Conservation (phyloP, 2,329 filamentous ascomycete genomes). For the Corinectria fuckeliana region DNA sequence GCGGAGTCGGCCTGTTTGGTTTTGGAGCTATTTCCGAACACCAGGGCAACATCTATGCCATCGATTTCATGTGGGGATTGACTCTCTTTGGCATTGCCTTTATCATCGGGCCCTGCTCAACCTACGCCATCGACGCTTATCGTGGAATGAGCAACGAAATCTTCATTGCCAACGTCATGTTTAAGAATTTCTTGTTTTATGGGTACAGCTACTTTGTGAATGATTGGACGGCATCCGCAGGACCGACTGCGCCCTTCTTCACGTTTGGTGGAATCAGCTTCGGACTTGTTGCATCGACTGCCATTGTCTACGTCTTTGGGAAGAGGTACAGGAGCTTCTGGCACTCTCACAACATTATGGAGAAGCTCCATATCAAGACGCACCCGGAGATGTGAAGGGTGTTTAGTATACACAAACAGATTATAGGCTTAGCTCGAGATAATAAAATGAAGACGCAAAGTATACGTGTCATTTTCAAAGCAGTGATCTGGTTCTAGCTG, state of each 20-base stretch:
- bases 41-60: background rate
- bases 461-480: too few relatives aligned
- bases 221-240: background rate
- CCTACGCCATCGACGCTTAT: slow-evolving; percentile 13
- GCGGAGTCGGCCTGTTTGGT: background rate
- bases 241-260: background rate
- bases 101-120: background rate
- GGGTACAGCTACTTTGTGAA: background rate
- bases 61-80: slow-evolving; percentile 10
- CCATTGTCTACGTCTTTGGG: background rate
- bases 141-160: slow-evolving; percentile 11
- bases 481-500: too few relatives aligned
- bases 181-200: background rate
- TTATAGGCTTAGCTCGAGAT: background rate
- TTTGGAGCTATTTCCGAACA: slow-evolving; percentile 5
- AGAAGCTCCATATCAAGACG: background rate
- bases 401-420: background rate
- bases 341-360: background rate
- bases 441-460: too few relatives aligned
- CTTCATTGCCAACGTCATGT: slow-evolving; percentile 20
- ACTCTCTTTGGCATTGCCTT: slow-evolving; percentile 16
- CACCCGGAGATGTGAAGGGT: background rate
- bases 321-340: background rate
- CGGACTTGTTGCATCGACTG: background rate
- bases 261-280: background rate